These are phyloP conservation scores for Sarocladiaceae sp. DNA, from an alignment of 2,329 filamentous ascomycete genomes.

Conservation along the genomic window DNA sequence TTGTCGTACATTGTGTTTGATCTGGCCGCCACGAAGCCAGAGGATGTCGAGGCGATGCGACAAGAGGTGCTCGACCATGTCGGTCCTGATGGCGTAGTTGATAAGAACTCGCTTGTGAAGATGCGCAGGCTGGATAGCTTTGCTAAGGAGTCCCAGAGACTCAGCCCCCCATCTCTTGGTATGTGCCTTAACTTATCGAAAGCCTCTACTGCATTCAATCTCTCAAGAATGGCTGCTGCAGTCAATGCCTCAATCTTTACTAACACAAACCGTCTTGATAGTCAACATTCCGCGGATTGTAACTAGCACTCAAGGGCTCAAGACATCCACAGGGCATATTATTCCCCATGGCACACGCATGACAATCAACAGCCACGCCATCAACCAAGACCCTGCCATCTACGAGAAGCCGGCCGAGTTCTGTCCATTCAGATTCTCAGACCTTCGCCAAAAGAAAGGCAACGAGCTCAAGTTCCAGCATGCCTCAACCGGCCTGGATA, in stretches of 20 bases:
- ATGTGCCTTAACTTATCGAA: no score
- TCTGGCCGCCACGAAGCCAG: not conserved
- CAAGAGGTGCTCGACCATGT: conserved; percentile 3
- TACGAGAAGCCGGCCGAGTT: conserved; percentile 21
- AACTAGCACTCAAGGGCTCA: not conserved
- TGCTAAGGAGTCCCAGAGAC: conserved; percentile 10
- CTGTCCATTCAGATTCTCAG: conserved; percentile 40
- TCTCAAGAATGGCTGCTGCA: no score
- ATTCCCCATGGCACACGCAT: not conserved
- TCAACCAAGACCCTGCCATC: not conserved
- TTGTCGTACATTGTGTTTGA: conserved; percentile 2
- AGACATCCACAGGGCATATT: not conserved
- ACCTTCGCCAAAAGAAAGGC: conserved; percentile 27
- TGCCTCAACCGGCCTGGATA: conserved; percentile 32
- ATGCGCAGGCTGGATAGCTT: conserved; percentile 11
- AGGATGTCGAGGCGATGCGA: conserved; percentile 7
- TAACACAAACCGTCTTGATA: not conserved
- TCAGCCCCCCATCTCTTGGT: not conserved
- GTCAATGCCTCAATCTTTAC: not conserved
- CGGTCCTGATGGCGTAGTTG: not conserved
- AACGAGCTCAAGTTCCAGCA: conserved; percentile 29
- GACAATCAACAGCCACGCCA: not conserved
- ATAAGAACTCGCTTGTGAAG: not conserved
- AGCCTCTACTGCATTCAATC: no score
- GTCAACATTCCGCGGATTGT: not conserved